Evolutionary conservation across 2,329 filamentous ascomycete genomes (phyloP).

Genomic region (Paraphoma chrysanthemicola): DNA sequence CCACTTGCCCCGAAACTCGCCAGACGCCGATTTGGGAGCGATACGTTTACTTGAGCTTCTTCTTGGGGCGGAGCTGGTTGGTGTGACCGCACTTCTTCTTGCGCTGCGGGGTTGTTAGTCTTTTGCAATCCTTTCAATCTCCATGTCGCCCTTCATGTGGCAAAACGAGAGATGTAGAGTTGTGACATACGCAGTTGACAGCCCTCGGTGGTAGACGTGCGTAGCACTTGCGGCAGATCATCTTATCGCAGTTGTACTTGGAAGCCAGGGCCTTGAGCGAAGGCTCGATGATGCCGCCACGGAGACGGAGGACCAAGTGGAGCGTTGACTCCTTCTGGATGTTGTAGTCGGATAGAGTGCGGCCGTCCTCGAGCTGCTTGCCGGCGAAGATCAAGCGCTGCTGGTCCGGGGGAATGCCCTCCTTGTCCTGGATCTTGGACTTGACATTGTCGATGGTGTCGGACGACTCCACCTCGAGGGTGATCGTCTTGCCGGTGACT

Average conservation of each 20-base stretch:
- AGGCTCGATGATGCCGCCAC: constrained; percentile 97
- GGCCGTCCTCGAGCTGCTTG: constrained; percentile 99
- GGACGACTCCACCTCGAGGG: constrained; percentile 85
- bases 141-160: too few relatives aligned
- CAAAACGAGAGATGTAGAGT: neutral
- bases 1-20: constrained; percentile 33
- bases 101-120: constrained; percentile 36
- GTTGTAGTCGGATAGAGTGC: constrained; percentile 97
- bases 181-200: constrained; percentile 80
- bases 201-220: constrained; percentile 94
- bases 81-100: constrained; percentile 99
- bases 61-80: constrained; percentile 99
- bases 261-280: constrained; percentile 97
- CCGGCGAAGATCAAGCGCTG: constrained; percentile 98
- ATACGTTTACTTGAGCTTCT: constrained; percentile 93
- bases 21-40: constrained; percentile 42
- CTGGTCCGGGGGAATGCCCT: constrained; percentile 97
- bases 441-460: constrained; percentile 99
- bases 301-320: constrained; percentile 97
- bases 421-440: constrained; percentile 99
- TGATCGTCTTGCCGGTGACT: constrained; percentile 97
- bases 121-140: neutral
- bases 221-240: constrained; percentile 99
- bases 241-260: constrained; percentile 99
- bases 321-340: constrained; percentile 99